A percentile compares a stretch with the other conserved stretches of the same genome.
phyloP scores from a whole-genome alignment of 2,329 filamentous ascomycete species.

The Aspergillus viridinutans region DNA sequence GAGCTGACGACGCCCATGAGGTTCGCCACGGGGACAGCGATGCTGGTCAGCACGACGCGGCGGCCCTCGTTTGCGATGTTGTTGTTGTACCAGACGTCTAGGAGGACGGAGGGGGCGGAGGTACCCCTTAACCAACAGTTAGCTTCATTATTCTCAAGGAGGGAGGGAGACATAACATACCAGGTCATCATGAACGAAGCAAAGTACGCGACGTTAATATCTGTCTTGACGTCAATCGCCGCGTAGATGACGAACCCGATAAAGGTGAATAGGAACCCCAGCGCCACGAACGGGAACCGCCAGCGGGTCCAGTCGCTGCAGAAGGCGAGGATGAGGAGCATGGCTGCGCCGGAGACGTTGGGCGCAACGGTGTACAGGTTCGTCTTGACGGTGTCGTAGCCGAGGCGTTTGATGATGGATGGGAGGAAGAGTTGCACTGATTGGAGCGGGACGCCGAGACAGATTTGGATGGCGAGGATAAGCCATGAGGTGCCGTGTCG shows the following conservation, averaged over 20 bases:
- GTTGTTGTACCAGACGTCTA: slow-evolving; percentile 71
- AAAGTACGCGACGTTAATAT: slow-evolving; percentile 66
- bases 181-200: slow-evolving; percentile 80
- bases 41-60: slow-evolving; percentile 64
- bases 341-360: slow-evolving; percentile 67
- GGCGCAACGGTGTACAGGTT: slow-evolving; percentile 80
- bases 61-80: slow-evolving; percentile 74
- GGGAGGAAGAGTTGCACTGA: slow-evolving; percentile 56
- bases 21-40: slow-evolving; percentile 71
- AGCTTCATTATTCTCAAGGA: too few relatives aligned
- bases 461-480: slow-evolving; percentile 56
- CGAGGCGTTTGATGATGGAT: slow-evolving; percentile 52
- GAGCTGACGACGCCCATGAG: slow-evolving; percentile 68
- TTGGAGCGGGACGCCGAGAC: slow-evolving; percentile 56
- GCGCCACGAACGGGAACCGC: slow-evolving; percentile 68
- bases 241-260: slow-evolving; percentile 76
- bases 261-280: slow-evolving; percentile 71
- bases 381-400: slow-evolving; percentile 58
- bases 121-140: slow-evolving; percentile 50
- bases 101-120: slow-evolving; percentile 66
- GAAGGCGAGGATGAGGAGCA: slow-evolving; percentile 70
- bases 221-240: slow-evolving; percentile 57
- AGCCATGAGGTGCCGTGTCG: slow-evolving; percentile 52
- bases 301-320: slow-evolving; percentile 61
- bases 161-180: too few relatives aligned